Evolutionary conservation across 495 filamentous ascomycete genomes (phyloP).

Genomic region (Podospora pseudocomata): DNA sequence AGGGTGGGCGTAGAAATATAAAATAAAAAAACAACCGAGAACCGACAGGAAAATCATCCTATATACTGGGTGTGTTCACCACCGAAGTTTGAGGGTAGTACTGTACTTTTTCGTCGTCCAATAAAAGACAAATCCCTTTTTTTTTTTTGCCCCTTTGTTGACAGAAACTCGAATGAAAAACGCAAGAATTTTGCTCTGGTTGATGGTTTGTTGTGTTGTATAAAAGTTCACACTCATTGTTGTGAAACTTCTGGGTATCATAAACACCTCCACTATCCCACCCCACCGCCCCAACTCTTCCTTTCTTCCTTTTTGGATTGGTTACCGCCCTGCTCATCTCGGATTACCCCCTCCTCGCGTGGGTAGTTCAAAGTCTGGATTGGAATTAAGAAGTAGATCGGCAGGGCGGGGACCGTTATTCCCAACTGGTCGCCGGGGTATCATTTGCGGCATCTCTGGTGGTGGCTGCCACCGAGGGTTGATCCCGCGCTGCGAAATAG

Average conservation of each 20-base stretch:
- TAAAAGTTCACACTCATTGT: background rate
- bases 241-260: background rate
- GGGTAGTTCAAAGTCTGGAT: conserved; percentile 71
- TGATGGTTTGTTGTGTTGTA: background rate
- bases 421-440: conserved; percentile 40
- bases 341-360: conserved; percentile 19
- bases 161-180: background rate
- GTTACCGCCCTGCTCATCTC: conserved; percentile 30
- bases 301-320: background rate
- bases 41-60: too few species aligned
- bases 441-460: conserved; percentile 5
- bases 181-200: background rate
- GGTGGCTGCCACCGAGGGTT: conserved; percentile 76
- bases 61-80: too few species aligned
- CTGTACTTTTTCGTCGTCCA: too few species aligned
- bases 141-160: too few species aligned
- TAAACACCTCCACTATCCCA: background rate
- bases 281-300: background rate
- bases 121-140: too few species aligned
- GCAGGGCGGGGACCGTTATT: conserved; percentile 30
- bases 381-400: conserved; percentile 62
- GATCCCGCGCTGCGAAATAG: conserved; percentile 76
- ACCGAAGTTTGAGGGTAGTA: too few species aligned
- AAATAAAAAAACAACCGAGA: too few species aligned
- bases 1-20: too few species aligned